phyloP scores from a whole-genome alignment of 2,329 filamentous ascomycete genomes.

The Tolypocladium capitatum region DNA sequence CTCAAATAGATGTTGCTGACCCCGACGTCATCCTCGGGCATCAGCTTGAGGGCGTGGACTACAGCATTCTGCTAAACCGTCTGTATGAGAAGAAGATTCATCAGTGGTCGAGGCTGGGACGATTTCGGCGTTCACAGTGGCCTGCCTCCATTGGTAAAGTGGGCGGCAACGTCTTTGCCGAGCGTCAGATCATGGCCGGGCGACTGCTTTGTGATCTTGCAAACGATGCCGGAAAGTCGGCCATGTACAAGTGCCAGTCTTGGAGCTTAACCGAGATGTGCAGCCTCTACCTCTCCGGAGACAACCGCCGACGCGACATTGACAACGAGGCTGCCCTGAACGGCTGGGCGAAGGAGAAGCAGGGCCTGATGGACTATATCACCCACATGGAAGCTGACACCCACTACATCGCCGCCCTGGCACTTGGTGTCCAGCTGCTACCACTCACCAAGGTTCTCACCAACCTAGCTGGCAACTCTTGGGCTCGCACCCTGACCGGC shows the following conservation, averaged over 20 bases:
- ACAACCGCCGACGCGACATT: conserved; percentile 64
- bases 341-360: conserved; percentile 64
- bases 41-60: conserved; percentile 93
- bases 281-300: conserved; percentile 66
- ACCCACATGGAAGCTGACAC: conserved; percentile 92
- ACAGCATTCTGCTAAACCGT: conserved; percentile 76
- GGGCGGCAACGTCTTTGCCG: conserved; percentile 82
- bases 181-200: conserved; percentile 79
- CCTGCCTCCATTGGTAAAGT: conserved; percentile 74
- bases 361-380: conserved; percentile 84
- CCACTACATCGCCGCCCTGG: conserved; percentile 86
- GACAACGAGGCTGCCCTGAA: conserved; percentile 81
- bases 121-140: conserved; percentile 74
- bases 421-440: conserved; percentile 79
- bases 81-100: conserved; percentile 83
- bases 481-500: conserved; percentile 89
- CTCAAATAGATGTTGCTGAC: conserved; percentile 75
- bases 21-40: conserved; percentile 92
- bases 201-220: conserved; percentile 85
- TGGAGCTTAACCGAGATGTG: conserved; percentile 99
- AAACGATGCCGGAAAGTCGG: conserved; percentile 93
- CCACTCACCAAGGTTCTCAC: conserved; percentile 90
- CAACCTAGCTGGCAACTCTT: conserved; percentile 94
- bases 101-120: conserved; percentile 86
- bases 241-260: conserved; percentile 94